Base-by-base conservation (phyloP, 2,329 filamentous ascomycete genomes). In the Fusarium sororula region DNA sequence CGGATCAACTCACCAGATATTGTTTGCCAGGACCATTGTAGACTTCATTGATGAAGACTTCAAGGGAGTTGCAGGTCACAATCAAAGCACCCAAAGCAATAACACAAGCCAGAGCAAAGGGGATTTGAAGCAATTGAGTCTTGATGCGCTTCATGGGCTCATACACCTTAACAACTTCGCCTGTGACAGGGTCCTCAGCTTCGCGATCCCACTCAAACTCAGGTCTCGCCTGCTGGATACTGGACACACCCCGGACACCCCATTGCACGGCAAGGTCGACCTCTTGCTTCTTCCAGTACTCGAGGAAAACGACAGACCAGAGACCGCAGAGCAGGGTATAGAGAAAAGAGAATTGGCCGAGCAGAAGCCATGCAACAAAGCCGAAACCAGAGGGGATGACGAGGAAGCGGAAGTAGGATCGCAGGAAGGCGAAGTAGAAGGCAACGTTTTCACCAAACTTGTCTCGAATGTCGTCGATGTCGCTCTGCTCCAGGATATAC, bases 201-300 rank as follows among this genome's bases (percentile, higher is more conserved):
- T 94, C 91, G 71, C 91, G 90, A 63, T 98, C 94, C 83, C 93
- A 93, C 74, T 90, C 84, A 82, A 98, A 98, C 77, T 96, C 89
- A 41, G 90, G 88, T 53, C 95, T 89, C 74, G 92, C 93, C 48
- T 90, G 90, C 78, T 98, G 94, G 60, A 98, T 94, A 56, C 87
- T 89, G 8, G 93, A 95, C 3, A 97, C 95, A 12, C 93, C 93
- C 57, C 93, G 91, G 7, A 98, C 95, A 20, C 93, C 93, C 96
- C 96, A 98, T 76, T 94, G 90, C 22, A 98, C 90, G 14, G 92
- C 92, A 13, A 98, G 86, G 79, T 98, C 95, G 4, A 91, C 87
- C 82, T 98, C 94, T 81, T 97, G 94, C 78, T 96, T 93, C 84
- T 97, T 98, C 96, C 96, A 98, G 82, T 93, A 98, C 81, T 98